A percentile compares a stretch with the other conserved stretches of the same genome.
These are phyloP conservation scores for Ustulina deusta DNA, from an alignment of 2,329 filamentous ascomycete genomes.

Conservation along the genomic window DNA sequence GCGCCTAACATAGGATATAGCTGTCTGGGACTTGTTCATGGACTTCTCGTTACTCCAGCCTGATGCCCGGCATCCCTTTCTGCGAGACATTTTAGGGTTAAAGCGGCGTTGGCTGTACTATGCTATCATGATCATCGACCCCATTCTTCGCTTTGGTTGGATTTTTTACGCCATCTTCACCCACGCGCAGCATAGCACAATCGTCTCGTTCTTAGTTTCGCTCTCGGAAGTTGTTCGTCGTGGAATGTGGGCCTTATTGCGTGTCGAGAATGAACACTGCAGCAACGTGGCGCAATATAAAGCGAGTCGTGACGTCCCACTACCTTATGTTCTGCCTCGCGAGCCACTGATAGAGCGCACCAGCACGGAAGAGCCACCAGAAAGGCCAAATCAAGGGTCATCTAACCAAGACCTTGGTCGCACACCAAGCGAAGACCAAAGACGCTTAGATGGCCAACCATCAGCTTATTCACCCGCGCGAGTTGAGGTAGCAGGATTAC, in stretches of 20 bases:
- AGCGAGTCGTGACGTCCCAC: conserved; percentile 85
- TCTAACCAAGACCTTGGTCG: conserved; percentile 39
- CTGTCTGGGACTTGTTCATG: conserved; percentile 95
- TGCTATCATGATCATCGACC: conserved; percentile 82
- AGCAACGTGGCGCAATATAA: conserved; percentile 91
- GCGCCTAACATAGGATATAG: conserved; percentile 52
- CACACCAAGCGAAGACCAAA: conserved; percentile 39
- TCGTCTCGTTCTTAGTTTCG: conserved; percentile 82
- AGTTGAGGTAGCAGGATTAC: conserved; percentile 40
- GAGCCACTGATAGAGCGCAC: conserved; percentile 60
- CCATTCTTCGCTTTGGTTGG: conserved; percentile 91
- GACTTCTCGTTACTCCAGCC: conserved; percentile 93
- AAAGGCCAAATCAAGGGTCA: conserved; percentile 7
- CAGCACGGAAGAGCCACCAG: conserved; percentile 53
- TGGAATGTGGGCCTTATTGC: conserved; percentile 91
- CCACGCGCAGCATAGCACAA: conserved; percentile 81
- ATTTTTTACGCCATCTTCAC: conserved; percentile 91
- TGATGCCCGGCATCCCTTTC: conserved; percentile 72
- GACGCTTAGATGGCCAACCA: conserved; percentile 18
- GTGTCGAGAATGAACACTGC: conserved; percentile 98
- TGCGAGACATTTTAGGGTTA: conserved; percentile 84
- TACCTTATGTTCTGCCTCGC: conserved; percentile 76
- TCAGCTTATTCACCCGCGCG: conserved; percentile 40
- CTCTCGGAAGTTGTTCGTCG: conserved; percentile 85
- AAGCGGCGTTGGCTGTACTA: conserved; percentile 89